phyloP scores from a whole-genome alignment of 1,284 basidiomycete species.

The Cryptococcus sp. region DNA sequence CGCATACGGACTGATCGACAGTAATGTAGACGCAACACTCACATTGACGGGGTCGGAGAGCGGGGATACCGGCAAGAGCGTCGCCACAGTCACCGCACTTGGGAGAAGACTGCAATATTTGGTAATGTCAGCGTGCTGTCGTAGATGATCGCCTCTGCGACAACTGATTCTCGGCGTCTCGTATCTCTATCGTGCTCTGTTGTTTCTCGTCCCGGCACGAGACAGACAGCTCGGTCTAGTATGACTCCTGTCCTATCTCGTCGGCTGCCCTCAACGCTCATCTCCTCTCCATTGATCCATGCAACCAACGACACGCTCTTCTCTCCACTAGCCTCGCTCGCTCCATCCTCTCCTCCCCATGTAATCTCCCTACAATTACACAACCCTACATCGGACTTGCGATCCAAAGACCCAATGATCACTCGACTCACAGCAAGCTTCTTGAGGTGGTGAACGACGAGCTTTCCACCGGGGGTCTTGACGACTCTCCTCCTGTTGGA shows the following conservation, averaged over 20 bases:
- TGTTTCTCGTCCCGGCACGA: too few relatives aligned
- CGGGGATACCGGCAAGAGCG: conserved; percentile 87
- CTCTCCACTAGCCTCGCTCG: neutral
- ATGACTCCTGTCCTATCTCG: too few relatives aligned
- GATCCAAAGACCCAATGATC: neutral
- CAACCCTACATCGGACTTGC: too few relatives aligned
- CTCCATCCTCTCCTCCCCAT: too few relatives aligned
- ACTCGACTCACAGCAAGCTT: conserved; percentile 53
- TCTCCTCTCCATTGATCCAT: neutral
- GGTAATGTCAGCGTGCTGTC: conserved; percentile 5
- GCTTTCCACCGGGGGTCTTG: conserved; percentile 76
- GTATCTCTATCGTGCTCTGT: neutral
- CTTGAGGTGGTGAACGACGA: conserved; percentile 57
- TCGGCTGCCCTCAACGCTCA: neutral
- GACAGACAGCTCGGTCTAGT: too few relatives aligned
- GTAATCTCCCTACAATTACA: too few relatives aligned
- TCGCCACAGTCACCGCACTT: conserved; percentile 98
- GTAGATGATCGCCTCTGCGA: neutral
- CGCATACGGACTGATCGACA: too few relatives aligned
- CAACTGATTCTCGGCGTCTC: neutral
- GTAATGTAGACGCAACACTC: conserved; percentile 17
- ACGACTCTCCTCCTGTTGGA: conserved; percentile 93
- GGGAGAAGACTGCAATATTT: conserved; percentile 60
- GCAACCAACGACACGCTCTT: neutral
- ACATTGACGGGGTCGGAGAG: conserved; percentile 84